Base-by-base conservation (phyloP, 805 yeast species). In the Kluyveromyces starmeri region DNA sequence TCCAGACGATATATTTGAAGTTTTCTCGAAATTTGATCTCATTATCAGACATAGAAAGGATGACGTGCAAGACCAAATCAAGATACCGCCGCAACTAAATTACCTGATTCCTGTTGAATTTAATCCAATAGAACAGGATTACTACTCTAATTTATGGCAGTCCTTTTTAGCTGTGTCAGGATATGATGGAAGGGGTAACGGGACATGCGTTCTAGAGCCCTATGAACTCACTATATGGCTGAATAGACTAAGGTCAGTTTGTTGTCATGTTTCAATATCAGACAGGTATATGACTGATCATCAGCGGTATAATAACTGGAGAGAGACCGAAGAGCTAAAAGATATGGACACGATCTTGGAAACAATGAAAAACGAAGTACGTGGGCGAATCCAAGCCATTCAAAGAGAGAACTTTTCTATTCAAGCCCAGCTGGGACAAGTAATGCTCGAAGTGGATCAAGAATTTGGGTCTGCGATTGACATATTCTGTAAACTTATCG, bases 81-180 rank as follows among this genome's bases (percentile, higher is more conserved):
- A 65, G 26, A 63, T 92, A 7, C 98, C 98, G 0, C 73, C 75
- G 0, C 98, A 92, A 52, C 67, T 68, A 3, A 66, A 95, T 34
- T 65, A 76, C 7, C 61, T 86, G 29, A 56, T 92, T 32, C 68
- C 83, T 1, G 65, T 83, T 13, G 84, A 86, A 2, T 82, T 92
- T 53, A 76, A 82, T 3, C 76, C 84, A 0, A 72, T 92, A 14
- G 98, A 92, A 52, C 81, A 82, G 49, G 85, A 83, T 50, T 78
- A 83, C 47, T 92, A 92, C 51, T 70, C 76, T 34, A 75, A 75
- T 43, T 45, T 74, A 14, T 74, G 74, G 49, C 65, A 69, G 13
- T 69, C 71, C n/a, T 84, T 85, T 48, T 61, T 75, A 34, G 48
- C 57, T 11, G 70, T 63, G 20, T 82, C 74, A 20, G 76, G 77